Base-by-base conservation (phyloP, 768 basidiomycete species). In the Psilocybe cyanescens region DNA sequence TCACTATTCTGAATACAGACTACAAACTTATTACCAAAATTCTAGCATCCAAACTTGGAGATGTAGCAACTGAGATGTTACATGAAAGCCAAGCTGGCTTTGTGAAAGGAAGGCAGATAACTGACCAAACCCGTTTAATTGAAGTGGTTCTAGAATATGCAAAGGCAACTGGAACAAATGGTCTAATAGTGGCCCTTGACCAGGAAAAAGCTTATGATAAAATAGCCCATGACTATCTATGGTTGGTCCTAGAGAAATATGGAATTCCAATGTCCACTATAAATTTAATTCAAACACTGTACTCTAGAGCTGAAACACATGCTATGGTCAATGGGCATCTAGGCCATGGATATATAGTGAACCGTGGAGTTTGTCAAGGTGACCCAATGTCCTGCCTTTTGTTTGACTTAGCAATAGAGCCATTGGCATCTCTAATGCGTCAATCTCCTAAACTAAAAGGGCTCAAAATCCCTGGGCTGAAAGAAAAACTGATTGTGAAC, bases 301-400 rank as follows among this genome's bases (percentile, higher is more conserved):
- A 19, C 19, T 19, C 19, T 19, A 19, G 19, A 6, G 28, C 37
- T 19, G 19, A 19, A 19, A 19, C 19, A 19, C 19, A 19, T 19
- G 19, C 19, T 19, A 19, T 19, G 19, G 19, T 19, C 19, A 19
- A 19, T 19, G 19, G 19, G 19, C 19, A 19, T 19, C 1, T 19
- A 19, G 19, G 19, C 19, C 19, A 19, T 19, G 19, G 19, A 19
- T 19, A 19, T 19, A 19, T 19, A 19, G 19, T 19, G 19, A 19
- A 19, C 19, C 1, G 19, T 19, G 19, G 19, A 19, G 19, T 19
- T 19, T 1, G 1, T 19, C 79, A 81, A 51, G 78, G 76, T 0
- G 73, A 77, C 64, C 76, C 74, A 0, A 65, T 80, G 1, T 78
- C 74, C 5, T 78, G 77, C 56, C 67, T 78, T 0, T 67, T 78